Base-by-base conservation (phyloP, 2,329 filamentous ascomycete species). In the Colletotrichum filicis region DNA sequence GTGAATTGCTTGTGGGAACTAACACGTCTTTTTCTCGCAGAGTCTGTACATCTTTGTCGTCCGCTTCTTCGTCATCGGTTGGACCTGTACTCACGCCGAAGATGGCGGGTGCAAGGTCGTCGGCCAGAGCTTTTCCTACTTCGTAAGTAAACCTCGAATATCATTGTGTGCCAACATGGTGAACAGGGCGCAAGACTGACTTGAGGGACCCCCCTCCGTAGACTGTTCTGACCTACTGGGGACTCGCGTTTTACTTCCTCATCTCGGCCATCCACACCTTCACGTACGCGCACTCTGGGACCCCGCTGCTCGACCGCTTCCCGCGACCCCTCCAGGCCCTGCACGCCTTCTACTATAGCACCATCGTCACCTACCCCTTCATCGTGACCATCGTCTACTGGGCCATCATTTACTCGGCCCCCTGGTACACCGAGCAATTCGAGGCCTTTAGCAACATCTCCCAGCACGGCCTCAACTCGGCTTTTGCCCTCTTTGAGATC, bases 191-290 rank as follows among this genome's bases (percentile, higher is more conserved):
- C 19, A 42, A 42, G 42, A 49, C 42, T 49, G 19, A 49, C 42
- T 4, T n/a, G 16, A 46, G 16, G 16, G 5, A 19, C 2, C 6
- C 19, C 16, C 6, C 16, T 8, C 7, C 42, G 42, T 49, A 49
- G 42, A 97, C 95, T 32, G 87, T 92, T 78, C 85, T 97, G 71
- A 94, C 93, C 11, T 97, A 92, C 87, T 97, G 93, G 93, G 94
- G 94, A 2, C 83, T 96, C 46, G 91, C 89, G 28, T 96, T 95
- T 84, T 97, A 97, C 86, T 92, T 92, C 80, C 86, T 91, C 69
- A 84, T 92, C 78, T 87, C 92, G 1, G 87, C 92, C 22, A 74
- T 90, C 22, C 94, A 97, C 84, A 95, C 93, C 6, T 83, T 90
- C 65, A 87, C 87, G 60, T 97, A 96, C 83, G 88, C 89, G 14